Conservation (phyloP, 345 rosid species). For the Camelina neglecta region DNA sequence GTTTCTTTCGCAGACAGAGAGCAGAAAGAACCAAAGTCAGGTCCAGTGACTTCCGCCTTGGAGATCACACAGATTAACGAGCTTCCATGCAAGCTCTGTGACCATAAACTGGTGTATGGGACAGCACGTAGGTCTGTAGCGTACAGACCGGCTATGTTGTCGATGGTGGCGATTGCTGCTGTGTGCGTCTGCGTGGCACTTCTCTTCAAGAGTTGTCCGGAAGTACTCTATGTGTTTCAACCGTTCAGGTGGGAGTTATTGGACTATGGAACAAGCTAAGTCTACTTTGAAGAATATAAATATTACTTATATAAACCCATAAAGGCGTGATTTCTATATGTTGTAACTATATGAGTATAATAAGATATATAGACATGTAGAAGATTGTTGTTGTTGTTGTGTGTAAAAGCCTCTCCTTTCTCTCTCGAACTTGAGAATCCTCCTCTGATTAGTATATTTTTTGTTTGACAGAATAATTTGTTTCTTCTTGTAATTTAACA, state of each 20-base stretch:
- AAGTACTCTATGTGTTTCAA: constrained; percentile 82
- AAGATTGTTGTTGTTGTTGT: constrained; percentile 39
- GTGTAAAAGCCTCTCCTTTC: constrained; percentile 34
- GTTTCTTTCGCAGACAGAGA: constrained; percentile 35
- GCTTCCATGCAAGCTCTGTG: constrained; percentile 71
- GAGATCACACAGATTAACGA: constrained; percentile 58
- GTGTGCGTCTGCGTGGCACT: constrained; percentile 98
- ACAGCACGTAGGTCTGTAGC: constrained; percentile 58
- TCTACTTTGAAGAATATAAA: constrained; percentile 16
- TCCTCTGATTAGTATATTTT: constrained; percentile 30
- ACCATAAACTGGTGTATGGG: constrained; percentile 59
- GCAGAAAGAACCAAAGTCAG: constrained; percentile 53
- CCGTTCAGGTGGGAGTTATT: constrained; percentile 99
- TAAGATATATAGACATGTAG: constrained; percentile 41
- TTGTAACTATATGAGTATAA: constrained; percentile 44
- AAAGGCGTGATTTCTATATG: constrained; percentile 42
- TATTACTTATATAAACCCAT: constrained; percentile 32
- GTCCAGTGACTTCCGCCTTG: constrained; percentile 51
- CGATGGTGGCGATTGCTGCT: constrained; percentile 96
- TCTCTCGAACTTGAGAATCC: constrained; percentile 35
- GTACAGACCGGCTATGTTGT: constrained; percentile 96
- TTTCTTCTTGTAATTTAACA: constrained; percentile 28
- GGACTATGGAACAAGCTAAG: constrained; percentile 78
- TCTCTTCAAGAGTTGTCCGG: constrained; percentile 93
- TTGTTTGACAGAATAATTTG: constrained; percentile 32